Evolutionary conservation across 2,329 filamentous ascomycete genomes (phyloP).

Genomic region (Mycocentrospora acerina): DNA sequence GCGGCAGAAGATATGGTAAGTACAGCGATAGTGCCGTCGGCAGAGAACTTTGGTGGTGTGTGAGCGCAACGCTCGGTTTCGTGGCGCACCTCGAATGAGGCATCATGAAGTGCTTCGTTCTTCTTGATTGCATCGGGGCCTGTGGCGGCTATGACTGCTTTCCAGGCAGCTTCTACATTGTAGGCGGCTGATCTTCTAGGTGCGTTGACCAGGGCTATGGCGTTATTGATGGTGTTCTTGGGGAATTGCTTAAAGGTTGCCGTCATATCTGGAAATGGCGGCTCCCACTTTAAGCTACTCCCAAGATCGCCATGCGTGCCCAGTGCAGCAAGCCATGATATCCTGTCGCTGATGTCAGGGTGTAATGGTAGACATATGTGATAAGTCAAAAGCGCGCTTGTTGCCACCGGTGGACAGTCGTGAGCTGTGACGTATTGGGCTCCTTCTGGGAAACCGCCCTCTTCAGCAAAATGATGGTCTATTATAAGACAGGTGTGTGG

Average conservation of each 20-base stretch:
- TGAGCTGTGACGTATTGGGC: constrained; percentile 63
- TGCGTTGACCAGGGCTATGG: constrained; percentile 65
- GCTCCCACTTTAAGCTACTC: constrained; percentile 64
- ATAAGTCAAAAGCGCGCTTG: constrained; percentile 65
- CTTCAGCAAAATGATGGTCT: constrained; percentile 62
- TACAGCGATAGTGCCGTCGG: constrained; percentile 63
- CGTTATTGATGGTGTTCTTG: constrained; percentile 64
- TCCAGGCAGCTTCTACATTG: constrained; percentile 63
- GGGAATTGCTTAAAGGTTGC: constrained; percentile 61
- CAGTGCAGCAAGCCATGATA: constrained; percentile 62
- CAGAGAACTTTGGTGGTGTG: constrained; percentile 63
- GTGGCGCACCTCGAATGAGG: constrained; percentile 59
- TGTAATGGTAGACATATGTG: constrained; percentile 62
- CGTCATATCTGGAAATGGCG: constrained; percentile 67
- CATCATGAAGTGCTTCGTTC: constrained; percentile 54
- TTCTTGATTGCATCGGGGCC: constrained; percentile 55
- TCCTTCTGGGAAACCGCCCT: constrained; percentile 59
- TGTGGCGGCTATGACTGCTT: constrained; percentile 54
- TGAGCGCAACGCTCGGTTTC: constrained; percentile 65
- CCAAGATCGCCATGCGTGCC: constrained; percentile 69
- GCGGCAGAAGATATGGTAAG: constrained; percentile 61
- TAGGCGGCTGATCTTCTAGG: constrained; percentile 63
- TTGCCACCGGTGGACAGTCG: constrained; percentile 65
- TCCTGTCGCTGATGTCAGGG: constrained; percentile 52
- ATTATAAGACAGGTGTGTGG: constrained; percentile 60